Evolutionary conservation across 129 eudicot species (phyloP), one percentile per base, ranked within the genome.

Genomic region (Chrysanthemum seticuspe): DNA sequence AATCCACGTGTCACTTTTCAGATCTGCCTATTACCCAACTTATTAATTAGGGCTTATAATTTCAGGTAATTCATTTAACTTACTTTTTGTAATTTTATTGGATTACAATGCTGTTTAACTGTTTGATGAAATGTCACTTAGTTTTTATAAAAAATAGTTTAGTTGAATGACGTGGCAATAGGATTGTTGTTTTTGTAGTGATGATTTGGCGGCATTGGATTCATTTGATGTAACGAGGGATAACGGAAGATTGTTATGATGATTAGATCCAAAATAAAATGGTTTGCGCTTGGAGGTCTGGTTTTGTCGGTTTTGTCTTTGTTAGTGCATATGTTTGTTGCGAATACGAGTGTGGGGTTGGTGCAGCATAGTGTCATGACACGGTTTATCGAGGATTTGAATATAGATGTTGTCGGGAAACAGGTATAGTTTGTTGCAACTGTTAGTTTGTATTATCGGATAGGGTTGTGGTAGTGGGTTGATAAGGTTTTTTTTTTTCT

Each of bases 291-390:
- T 47, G 96, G 85, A 68, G 96, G 90, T 29, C 82, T 90, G 61
- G 85, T 82, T 62, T 78, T 94, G 54, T 94, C 97, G 8, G 84
- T 94, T 80, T 45, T 85, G 44, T 94, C 98, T 51, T 77, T 94
- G 74, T 58, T 84, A 71, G 97, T 86, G 70, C 98, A 94, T 77
- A 80, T 94, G 83, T 83, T 94, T 78, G 85, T 94, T 57, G 98
- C 98, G 29, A 90, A 86, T 78, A 82, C 93, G 3, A 88, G 85
- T 81, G 81, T 77, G 50, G 87, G 77, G 53, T 73, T 90, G 60
- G 87, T 76, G 54, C 91, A 84, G 61, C 85, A 81, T 77, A 62
- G 67, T 59, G 86, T 78, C 0, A 74, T 76, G 65, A 71, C 83
- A 12, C 82, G 79, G 8, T 86, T 94, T 51, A 82, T 75, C 12